phyloP scores from a whole-genome alignment of 2,329 filamentous ascomycete species.

The Xylaria sp. region DNA sequence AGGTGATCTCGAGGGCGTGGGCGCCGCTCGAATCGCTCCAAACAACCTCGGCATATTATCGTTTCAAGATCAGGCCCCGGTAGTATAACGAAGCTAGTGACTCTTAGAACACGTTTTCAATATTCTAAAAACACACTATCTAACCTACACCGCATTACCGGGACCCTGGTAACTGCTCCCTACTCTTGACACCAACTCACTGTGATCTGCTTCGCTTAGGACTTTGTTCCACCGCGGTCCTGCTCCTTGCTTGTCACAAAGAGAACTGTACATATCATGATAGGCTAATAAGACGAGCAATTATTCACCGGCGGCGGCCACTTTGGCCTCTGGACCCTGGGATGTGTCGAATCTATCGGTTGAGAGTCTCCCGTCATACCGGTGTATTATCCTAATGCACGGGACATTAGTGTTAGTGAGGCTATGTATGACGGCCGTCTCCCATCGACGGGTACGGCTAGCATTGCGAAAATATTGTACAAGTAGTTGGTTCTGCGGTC shows the following conservation, averaged over 20 bases:
- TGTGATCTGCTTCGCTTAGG: conserved; percentile 19
- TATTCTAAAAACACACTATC: conserved; percentile 15
- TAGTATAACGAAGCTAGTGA: neutral
- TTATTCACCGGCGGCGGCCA: neutral
- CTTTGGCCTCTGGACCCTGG: neutral
- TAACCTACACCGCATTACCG: conserved; percentile 9
- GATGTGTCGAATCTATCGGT: conserved; percentile 5
- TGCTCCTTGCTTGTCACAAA: conserved; percentile 10
- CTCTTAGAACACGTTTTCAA: conserved; percentile 1
- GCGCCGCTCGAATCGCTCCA: conserved; percentile 9
- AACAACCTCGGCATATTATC: conserved; percentile 25
- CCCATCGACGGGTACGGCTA: conserved; percentile 1
- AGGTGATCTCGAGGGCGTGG: conserved; percentile 14
- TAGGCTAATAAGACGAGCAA: conserved; percentile 1
- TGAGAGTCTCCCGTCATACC: conserved; percentile 15
- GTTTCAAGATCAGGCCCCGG: conserved; percentile 33
- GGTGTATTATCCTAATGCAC: conserved; percentile 27
- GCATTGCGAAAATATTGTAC: conserved; percentile 10
- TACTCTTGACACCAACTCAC: neutral
- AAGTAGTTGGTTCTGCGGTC: conserved; percentile 18
- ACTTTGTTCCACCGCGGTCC: conserved; percentile 13
- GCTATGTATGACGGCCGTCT: conserved; percentile 21
- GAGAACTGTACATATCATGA: neutral
- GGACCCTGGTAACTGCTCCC: conserved; percentile 7
- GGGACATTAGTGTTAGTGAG: conserved; percentile 20